These are phyloP conservation scores for Furculomyces boomerangus DNA, from an alignment of 371 early-diverging fungal genomes.

Conservation along the genomic window DNA sequence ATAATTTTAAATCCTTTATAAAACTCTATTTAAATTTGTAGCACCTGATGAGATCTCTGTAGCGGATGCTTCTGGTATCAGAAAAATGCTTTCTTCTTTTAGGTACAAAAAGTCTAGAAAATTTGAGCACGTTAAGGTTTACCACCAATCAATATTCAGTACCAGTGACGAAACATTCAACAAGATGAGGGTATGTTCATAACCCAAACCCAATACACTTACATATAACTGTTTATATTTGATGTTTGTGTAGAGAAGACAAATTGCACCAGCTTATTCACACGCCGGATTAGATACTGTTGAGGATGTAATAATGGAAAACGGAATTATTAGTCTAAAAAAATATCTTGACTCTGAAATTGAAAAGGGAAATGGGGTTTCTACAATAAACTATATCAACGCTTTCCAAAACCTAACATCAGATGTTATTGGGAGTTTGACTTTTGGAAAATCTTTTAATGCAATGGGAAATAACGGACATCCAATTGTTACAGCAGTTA, in stretches of 20 bases:
- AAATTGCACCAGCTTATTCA: slow-evolving; percentile 10
- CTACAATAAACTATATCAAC: background rate
- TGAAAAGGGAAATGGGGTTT: background rate
- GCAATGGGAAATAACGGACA: slow-evolving; percentile 1
- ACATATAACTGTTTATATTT: background rate
- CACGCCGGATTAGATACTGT: slow-evolving; percentile 2
- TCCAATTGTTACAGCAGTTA: background rate
- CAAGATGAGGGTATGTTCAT: background rate
- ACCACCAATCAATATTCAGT: background rate
- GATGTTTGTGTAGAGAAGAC: slow-evolving; percentile 1
- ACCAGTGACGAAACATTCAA: slow-evolving; percentile 2
- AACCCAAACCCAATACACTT: background rate
- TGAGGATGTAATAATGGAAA: slow-evolving; percentile 8
- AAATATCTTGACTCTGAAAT: background rate
- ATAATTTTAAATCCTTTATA: too few species aligned
- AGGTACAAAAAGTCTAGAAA: background rate
- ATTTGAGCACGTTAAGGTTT: background rate
- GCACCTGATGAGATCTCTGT: background rate
- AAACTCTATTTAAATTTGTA: background rate
- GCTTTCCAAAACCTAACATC: background rate
- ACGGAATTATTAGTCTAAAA: slow-evolving; percentile 3
- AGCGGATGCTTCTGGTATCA: background rate
- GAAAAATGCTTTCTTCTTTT: background rate
- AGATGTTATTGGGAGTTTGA: background rate
- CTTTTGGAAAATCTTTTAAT: slow-evolving; percentile 1